Evolutionary conservation across 495 filamentous ascomycete species (phyloP), one percentile per base, ranked within the genome.

Genomic region (Hyaloscypha variabilis): DNA sequence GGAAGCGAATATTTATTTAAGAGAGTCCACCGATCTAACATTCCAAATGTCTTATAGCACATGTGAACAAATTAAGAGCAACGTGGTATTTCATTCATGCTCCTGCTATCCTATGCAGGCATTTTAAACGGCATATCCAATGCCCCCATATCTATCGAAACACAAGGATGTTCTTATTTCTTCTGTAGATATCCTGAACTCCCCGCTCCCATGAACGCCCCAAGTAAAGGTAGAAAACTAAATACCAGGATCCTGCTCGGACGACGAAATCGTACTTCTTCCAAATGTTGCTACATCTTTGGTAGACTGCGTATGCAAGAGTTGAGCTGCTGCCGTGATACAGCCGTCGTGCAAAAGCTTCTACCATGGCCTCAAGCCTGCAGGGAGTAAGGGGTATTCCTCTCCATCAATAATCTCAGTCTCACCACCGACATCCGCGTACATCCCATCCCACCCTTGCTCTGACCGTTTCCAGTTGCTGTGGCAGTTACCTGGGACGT

Each of bases 371-470:
- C 69, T 66, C 8, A 81, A 24, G n/a, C 71, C 72, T 50, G 59
- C 70, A 28, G 75, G 73, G 58, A 79, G 57, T 59, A 74, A 60
- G 24, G 79, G 79, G 69, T 80, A 81, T 66, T 77, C 75, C 19
- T 64, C 73, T 29, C 77, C 77, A 60, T 79, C 76, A 42, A 79
- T 78, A 5, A 73, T 58, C 64, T 80, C 76, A 13, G 73, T 76
- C 54, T 71, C 70, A 8, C 24, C 54, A 53, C 60, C 67, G 42
- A 62, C 10, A 34, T 69, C 19, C 29, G 68, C 58, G 24, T 62
- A 67, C 11, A 65, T 54, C 8, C 64, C 64, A 46, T 68, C 68
- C 36, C 50, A 66, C 5, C 67, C 68, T 11, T 63, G 56, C 31
- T 63, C 67, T 6, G 31, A 58, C 36, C 76, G 65, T 68, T 79